Evolutionary conservation across 2,329 filamentous ascomycete species (phyloP), one percentile per base, ranked within the genome.

Genomic region (Colletotrichum euphorbiae): DNA sequence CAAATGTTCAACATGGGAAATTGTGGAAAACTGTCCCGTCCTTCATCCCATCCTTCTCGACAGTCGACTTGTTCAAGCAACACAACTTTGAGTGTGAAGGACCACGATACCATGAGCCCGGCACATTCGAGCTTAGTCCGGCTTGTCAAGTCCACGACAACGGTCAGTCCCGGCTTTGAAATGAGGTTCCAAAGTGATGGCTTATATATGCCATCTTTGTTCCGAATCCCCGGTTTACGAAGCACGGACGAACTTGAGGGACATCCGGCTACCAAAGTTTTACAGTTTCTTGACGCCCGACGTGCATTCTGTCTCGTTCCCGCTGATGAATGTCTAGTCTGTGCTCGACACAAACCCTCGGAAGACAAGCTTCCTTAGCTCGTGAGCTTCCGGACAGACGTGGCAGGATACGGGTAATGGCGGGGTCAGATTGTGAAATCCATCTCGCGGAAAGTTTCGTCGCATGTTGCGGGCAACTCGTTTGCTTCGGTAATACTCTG

Each of bases 191-290:
- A 11, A 13, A 11, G 11, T 15, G 31, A 33, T 28, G 17, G 48
- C 5, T 19, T 8, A 17, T n/a, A 17, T 17, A n/a, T 52, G 48
- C 28, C 15, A 36, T 36, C 28, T 7, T n/a, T 21, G 54, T 57
- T 24, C 33, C 54, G 21, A 31, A 11, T 15, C n/a, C 28, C 19
- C 28, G 5, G 48, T 12, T 28, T 36, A 24, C 12, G 48, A 24
- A 42, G 48, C 40, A 42, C 46, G 54, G 55, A 65, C 38, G 15
- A 60, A 38, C 48, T 6, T 43, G 24, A 42, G 48, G 45, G 51
- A 24, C 36, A 6, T 57, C 59, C 43, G 43, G 19, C 15, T 24
- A 55, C 42, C 43, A 55, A 24, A 65, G 45, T 54, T 40, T 42
- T 42, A 43, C 33, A 24, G 12, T 38, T 45, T 5, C 21, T 31